Percentiles rank a stretch among this genome's conserved stretches.
Evolutionary conservation across 2,329 filamentous ascomycete species (phyloP).

Genomic region (Diplodia seriata): DNA sequence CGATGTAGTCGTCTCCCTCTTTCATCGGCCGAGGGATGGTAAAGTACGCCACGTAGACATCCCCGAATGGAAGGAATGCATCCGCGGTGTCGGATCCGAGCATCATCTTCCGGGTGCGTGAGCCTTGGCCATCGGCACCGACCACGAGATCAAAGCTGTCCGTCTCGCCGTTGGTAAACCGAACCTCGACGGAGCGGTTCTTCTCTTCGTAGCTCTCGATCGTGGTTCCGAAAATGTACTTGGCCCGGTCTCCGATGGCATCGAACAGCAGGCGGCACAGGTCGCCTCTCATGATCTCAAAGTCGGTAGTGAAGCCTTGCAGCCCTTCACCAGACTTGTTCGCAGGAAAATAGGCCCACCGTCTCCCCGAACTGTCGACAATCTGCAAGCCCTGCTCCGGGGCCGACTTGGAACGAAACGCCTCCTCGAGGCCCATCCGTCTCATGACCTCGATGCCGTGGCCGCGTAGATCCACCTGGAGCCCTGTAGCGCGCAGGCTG

Average conservation of each 20-base stretch:
- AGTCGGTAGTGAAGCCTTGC: conserved; percentile 60
- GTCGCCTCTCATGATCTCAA: conserved; percentile 66
- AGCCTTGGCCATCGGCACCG: conserved; percentile 63
- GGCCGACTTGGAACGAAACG: conserved; percentile 50
- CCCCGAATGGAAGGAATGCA: conserved; percentile 36
- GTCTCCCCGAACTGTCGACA: conserved; percentile 31
- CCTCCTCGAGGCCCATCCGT: conserved; percentile 59
- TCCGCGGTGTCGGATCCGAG: conserved; percentile 35
- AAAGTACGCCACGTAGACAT: conserved; percentile 47
- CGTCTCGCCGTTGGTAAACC: conserved; percentile 53
- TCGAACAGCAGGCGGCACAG: conserved; percentile 61
- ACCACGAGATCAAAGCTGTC: conserved; percentile 61
- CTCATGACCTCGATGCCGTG: conserved; percentile 59
- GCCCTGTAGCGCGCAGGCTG: conserved; percentile 55
- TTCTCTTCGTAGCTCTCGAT: conserved; percentile 42
- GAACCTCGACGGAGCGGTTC: conserved; percentile 46
- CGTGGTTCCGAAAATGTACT: conserved; percentile 47
- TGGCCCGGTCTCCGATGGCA: conserved; percentile 41
- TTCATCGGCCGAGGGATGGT: conserved; percentile 44
- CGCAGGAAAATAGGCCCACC: conserved; percentile 49
- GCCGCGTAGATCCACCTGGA: conserved; percentile 62
- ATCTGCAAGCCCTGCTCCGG: conserved; percentile 56
- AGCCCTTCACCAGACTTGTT: conserved; percentile 46
- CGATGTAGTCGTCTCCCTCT: conserved; percentile 46
- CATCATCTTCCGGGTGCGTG: conserved; percentile 51